Evolutionary conservation across 108 stramenopile species (phyloP), one percentile per base, ranked within the genome.

Genomic region (Nannochloropsis granulata): DNA sequence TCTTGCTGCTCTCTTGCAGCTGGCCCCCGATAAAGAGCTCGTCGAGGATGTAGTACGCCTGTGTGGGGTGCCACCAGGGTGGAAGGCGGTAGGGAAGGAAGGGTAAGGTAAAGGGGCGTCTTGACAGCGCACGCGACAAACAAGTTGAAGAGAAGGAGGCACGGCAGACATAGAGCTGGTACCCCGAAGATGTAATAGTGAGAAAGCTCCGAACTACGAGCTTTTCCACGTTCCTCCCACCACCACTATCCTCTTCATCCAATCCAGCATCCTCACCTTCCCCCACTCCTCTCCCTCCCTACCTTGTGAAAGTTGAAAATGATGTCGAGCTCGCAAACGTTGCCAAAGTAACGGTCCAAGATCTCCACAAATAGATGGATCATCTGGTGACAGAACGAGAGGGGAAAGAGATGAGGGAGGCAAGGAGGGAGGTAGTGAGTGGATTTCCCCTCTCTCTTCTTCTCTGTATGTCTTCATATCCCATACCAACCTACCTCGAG

Each of bases 291-390:
- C n/a, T 5, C 56, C 56, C 56, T n/a, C 16, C 85, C 87, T 23
- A 84, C 92, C 92, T 96, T 97, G 90, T 99, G 97, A 89, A 99
- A 99, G 90, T 98, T 95, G 90, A 98, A 99, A 46, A 99, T 98
- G 90, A 99, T 98, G 88, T 99, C 99, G 86, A 99, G 92, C 92
- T 99, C 99, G 89, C 99, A 98, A 10, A 88, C 88, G n/a, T 88
- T 99, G 82, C 92, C 92, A 89, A 99, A 99, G 90, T 98, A 99
- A 25, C 93, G 91, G 93, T 99, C 98, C 86, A 99, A 87, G 78
- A 99, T 87, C 93, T 99, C 99, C 56, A 99, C 99, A 91, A 97
- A 99, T 82, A 98, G 92, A 89, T 99, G 99, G 83, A 99, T 97
- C 78, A 94, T 93, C 92, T 71, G 56, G 56, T n/a, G 56, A n/a